A percentile compares a stretch with the other conserved stretches of the same genome.
Conservation (phyloP, 257 asterid species). For the Linderniella brevidens region DNA sequence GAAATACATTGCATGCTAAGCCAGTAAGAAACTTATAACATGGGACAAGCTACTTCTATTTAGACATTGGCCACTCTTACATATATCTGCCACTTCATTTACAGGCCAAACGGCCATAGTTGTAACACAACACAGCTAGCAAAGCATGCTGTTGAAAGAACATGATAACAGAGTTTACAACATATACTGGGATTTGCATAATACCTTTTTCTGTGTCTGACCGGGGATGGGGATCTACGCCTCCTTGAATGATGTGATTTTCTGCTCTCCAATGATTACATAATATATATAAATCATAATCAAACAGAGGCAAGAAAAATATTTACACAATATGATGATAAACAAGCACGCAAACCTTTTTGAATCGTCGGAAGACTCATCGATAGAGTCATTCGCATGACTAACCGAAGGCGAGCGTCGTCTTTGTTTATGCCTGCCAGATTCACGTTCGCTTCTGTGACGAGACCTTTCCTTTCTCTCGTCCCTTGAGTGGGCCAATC, state of each 20-base stretch:
- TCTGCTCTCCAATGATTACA: conserved; percentile 32
- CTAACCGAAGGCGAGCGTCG: conserved; percentile 48
- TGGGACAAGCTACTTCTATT: background rate
- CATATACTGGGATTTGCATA: background rate
- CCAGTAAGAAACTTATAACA: conserved; percentile 27
- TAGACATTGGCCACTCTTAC: background rate
- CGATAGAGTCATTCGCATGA: conserved; percentile 38
- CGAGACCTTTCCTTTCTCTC: conserved; percentile 50
- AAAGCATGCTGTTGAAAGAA: background rate
- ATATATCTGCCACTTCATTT: background rate
- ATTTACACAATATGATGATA: background rate
- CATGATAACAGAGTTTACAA: conserved; percentile 5
- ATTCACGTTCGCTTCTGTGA: conserved; percentile 37
- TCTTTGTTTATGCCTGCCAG: conserved; percentile 39
- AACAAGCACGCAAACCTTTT: conserved; percentile 31
- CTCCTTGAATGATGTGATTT: conserved; percentile 48
- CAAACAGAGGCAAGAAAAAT: background rate
- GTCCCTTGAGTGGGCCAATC: conserved; percentile 39
- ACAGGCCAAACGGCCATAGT: background rate
- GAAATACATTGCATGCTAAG: conserved; percentile 65
- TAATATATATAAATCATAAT: background rate
- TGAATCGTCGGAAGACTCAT: conserved; percentile 62
- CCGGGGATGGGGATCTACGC: conserved; percentile 64
- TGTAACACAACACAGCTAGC: background rate
- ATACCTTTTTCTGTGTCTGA: conserved; percentile 74